Conservation (phyloP, 2,329 filamentous ascomycete genomes). For the Juglanconis sp. region DNA sequence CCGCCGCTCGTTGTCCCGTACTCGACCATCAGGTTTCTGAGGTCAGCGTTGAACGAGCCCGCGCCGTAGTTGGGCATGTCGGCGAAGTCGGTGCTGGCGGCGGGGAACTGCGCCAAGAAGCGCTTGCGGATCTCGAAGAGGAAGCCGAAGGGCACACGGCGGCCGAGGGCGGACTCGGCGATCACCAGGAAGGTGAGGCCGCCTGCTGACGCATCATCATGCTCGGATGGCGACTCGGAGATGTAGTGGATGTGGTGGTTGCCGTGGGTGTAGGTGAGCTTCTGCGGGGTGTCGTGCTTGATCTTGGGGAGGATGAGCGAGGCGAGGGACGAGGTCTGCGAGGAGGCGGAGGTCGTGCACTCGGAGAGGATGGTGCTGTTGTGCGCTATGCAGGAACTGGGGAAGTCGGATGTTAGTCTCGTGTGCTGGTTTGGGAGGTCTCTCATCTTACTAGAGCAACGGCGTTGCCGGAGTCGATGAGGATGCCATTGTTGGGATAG, state of each 20-base stretch:
- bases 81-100: conserved; percentile 66
- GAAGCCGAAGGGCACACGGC: conserved; percentile 89
- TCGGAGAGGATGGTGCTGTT: conserved; percentile 90
- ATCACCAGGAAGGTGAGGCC: conserved; percentile 91
- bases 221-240: conserved; percentile 72
- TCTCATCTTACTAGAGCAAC: conserved; percentile 64
- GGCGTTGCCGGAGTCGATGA: conserved; percentile 66
- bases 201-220: conserved; percentile 62
- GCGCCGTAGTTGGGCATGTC: conserved; percentile 86
- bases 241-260: conserved; percentile 94
- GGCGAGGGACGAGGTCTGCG: conserved; percentile 80
- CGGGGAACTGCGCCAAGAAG: conserved; percentile 71
- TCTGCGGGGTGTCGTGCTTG: conserved; percentile 73
- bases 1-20: conserved; percentile 76
- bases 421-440: conserved; percentile 3
- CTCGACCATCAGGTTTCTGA: conserved; percentile 76
- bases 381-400: conserved; percentile 88
- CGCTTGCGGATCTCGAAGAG: conserved; percentile 85
- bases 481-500: conserved; percentile 56
- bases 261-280: conserved; percentile 92
- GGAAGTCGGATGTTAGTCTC: conserved; percentile 18
- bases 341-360: conserved; percentile 82
- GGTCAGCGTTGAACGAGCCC: conserved; percentile 76
- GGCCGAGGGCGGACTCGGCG: conserved; percentile 74
- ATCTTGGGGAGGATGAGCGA: conserved; percentile 96